Conservation (phyloP, 2,329 filamentous ascomycete species). For the Coniochaeta sp. region DNA sequence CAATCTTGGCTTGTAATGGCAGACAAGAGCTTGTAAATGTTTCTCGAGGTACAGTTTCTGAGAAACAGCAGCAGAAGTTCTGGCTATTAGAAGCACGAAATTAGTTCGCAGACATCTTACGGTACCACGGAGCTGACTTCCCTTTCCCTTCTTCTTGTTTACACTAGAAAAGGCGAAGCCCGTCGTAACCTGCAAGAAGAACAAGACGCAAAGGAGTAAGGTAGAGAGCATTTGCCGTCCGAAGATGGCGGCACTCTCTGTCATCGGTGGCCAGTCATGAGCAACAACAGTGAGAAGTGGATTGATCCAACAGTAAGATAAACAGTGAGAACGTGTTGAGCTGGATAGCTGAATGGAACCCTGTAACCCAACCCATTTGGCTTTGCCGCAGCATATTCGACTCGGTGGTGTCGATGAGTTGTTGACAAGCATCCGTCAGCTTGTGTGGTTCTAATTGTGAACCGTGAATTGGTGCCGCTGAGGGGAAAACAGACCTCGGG, state of each 20-base stretch:
- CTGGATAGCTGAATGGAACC: not conserved
- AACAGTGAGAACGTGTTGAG: not conserved
- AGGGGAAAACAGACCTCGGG: slow-evolving; percentile 9
- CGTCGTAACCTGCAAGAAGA: too few relatives aligned
- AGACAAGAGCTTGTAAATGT: too few relatives aligned
- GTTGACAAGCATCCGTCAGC: not conserved
- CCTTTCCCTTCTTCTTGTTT: too few relatives aligned
- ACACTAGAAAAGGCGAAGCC: too few relatives aligned
- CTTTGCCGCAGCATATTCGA: not conserved
- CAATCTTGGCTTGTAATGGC: not conserved
- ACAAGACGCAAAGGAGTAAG: too few relatives aligned
- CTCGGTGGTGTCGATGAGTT: not conserved
- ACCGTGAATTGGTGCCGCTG: not conserved
- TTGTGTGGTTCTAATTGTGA: not conserved
- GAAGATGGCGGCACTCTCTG: too few relatives aligned
- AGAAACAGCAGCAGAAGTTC: too few relatives aligned
- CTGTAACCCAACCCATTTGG: not conserved
- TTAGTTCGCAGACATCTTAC: too few relatives aligned
- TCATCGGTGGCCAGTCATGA: not conserved
- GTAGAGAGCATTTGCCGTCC: too few relatives aligned
- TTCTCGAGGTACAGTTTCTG: too few relatives aligned
- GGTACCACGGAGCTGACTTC: too few relatives aligned
- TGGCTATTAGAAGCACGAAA: too few relatives aligned
- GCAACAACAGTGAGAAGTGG: not conserved
- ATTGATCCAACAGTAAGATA: not conserved